phyloP scores from a whole-genome alignment of 495 filamentous ascomycete genomes.

The Aspergillus conjunctus region DNA sequence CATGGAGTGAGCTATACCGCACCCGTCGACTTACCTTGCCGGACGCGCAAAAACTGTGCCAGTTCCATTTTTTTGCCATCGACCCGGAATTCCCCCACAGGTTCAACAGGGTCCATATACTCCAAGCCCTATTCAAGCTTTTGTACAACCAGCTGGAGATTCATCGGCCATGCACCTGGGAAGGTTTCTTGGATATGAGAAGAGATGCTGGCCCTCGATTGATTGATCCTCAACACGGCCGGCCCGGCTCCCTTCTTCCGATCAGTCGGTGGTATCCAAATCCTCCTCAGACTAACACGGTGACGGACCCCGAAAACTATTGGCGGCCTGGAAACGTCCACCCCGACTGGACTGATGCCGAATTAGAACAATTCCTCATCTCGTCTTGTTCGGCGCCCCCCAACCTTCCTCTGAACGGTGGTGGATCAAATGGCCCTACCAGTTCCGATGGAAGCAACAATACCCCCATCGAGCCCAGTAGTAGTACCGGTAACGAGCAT shows the following conservation, averaged over 20 bases:
- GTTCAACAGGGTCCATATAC: background rate
- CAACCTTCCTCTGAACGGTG: background rate
- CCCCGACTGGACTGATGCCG: constrained; percentile 18
- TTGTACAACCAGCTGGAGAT: constrained; percentile 31
- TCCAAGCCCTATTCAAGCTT: constrained; percentile 29
- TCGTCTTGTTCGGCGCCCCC: background rate
- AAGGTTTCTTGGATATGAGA: constrained; percentile 23
- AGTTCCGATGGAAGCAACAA: background rate
- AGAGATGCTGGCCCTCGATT: constrained; percentile 44
- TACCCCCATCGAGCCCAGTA: background rate
- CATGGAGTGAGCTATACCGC: background rate
- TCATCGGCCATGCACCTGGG: constrained; percentile 22
- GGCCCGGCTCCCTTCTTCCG: constrained; percentile 16
- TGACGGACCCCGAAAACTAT: constrained; percentile 6
- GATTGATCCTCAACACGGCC: constrained; percentile 19
- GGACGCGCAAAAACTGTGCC: constrained; percentile 12
- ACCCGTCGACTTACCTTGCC: constrained; percentile 3
- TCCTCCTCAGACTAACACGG: background rate
- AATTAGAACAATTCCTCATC: constrained; percentile 24
- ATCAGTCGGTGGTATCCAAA: constrained; percentile 32
- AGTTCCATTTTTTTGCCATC: constrained; percentile 39
- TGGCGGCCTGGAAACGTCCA: constrained; percentile 22
- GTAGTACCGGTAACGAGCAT: background rate
- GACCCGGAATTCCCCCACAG: constrained; percentile 5
- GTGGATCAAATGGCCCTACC: background rate